phyloP scores from a whole-genome alignment of 2,329 filamentous ascomycete species.

The Grosmannia huntii region DNA sequence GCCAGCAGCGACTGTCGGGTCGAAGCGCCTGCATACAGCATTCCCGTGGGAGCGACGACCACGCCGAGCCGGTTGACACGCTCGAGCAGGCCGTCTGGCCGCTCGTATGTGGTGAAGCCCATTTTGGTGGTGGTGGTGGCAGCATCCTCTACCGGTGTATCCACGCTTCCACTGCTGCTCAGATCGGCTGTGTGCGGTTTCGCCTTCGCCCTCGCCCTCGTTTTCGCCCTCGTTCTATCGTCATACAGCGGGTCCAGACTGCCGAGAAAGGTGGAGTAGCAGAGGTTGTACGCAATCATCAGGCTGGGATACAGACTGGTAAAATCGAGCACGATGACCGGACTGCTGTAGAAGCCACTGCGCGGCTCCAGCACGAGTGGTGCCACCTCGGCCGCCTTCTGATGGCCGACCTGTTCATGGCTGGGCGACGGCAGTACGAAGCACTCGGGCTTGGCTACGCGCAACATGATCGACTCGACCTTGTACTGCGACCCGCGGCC shows the following conservation, averaged over 20 bases:
- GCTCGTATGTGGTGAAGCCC: constrained; percentile 79
- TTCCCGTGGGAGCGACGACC: constrained; percentile 89
- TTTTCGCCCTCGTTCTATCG: neutral
- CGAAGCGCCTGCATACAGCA: constrained; percentile 82
- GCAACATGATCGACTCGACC: constrained; percentile 96
- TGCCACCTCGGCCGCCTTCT: constrained; percentile 89
- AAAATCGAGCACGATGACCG: constrained; percentile 84
- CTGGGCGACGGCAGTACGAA: constrained; percentile 83
- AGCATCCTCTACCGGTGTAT: neutral
- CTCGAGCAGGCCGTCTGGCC: constrained; percentile 61
- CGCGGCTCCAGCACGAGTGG: constrained; percentile 96
- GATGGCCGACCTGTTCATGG: constrained; percentile 79
- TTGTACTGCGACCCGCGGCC: constrained; percentile 95
- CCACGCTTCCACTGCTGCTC: neutral
- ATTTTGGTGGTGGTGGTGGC: constrained; percentile 53
- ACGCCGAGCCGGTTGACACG: constrained; percentile 68
- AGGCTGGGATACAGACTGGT: constrained; percentile 93
- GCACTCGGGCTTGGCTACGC: constrained; percentile 94
- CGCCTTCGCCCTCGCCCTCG: neutral
- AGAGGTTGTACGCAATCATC: constrained; percentile 99
- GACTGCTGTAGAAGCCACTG: constrained; percentile 85
- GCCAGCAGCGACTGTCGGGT: constrained; percentile 83
- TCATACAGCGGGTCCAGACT: constrained; percentile 38
- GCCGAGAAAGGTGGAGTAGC: constrained; percentile 92
- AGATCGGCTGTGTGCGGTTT: neutral